Conservation (phyloP, 805 yeast genomes). For the Teunomyces tritomae region DNA sequence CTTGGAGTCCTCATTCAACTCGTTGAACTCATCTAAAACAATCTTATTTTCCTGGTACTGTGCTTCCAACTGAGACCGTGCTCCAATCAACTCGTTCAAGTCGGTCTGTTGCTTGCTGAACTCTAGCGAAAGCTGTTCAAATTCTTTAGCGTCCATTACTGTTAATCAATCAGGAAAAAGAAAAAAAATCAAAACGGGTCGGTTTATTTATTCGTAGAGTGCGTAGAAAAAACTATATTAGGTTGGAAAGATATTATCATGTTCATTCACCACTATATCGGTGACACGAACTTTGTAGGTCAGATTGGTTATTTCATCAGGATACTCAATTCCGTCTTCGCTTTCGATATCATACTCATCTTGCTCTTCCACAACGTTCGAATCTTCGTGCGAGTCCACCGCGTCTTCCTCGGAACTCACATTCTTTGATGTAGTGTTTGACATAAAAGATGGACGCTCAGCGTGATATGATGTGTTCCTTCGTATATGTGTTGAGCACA, state of each 20-base stretch:
- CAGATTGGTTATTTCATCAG: conserved; percentile 20
- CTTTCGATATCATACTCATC: conserved; percentile 10
- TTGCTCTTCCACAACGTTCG: conserved; percentile 14
- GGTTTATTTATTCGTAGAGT: background rate
- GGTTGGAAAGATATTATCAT: conserved; percentile 30
- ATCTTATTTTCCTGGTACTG: conserved; percentile 93
- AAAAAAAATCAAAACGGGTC: background rate
- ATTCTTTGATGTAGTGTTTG: conserved; percentile 9
- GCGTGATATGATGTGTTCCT: conserved; percentile 32
- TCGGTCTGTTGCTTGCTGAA: conserved; percentile 46
- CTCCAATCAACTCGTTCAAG: conserved; percentile 54
- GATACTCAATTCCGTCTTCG: conserved; percentile 16
- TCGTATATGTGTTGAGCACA: conserved; percentile 10
- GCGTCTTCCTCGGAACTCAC: background rate
- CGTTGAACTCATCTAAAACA: conserved; percentile 75
- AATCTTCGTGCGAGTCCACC: background rate
- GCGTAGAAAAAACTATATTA: conserved; percentile 4
- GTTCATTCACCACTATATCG: conserved; percentile 37
- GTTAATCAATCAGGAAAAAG: background rate
- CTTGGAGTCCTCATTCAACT: conserved; percentile 63
- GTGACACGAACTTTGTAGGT: conserved; percentile 40
- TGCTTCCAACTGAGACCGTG: conserved; percentile 86
- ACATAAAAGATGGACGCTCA: conserved; percentile 20
- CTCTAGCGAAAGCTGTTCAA: conserved; percentile 44
- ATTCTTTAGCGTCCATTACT: conserved; percentile 20